Base-by-base conservation (phyloP, 495 filamentous ascomycete genomes). In the Daldinia vernicosa region DNA sequence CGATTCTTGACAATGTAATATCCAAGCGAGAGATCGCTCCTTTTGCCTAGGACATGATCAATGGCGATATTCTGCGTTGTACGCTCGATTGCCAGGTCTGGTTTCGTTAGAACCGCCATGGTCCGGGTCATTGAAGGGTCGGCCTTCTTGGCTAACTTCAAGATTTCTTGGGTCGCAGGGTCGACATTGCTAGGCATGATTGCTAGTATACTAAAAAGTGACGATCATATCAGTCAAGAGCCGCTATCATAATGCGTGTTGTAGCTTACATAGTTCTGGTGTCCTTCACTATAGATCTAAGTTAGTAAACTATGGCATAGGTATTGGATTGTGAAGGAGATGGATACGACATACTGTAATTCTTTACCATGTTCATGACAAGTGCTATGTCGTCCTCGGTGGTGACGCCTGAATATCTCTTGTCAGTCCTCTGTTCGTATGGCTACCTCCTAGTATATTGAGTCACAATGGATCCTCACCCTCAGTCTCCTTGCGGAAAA, bases 131-230 rank as follows among this genome's bases (percentile, higher is more conserved):
- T 85, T 4, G 75, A 57, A 0, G 76, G 74, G 68, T 90, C 87
- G 2, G 70, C 66, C 52, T 84, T 78, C 11, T 82, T 78, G 0
- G 88, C 85, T 56, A 89, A 71, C 57, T 79, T 74, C 79, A 90
- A 67, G 28, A 90, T 88, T 54, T 89, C 86, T 66, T 90, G 86
- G 0, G 83, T 89, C 0, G 86, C 87, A 39, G 86, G 81, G 43
- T 91, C 88, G 3, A 87, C 83, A 54, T 88, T 88, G 15, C 82
- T 83, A 0, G 86, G 86, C 12, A 89, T 78, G 8, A 89, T 87
- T 1, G 85, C 82, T 1, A 91, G 73, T 19, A 90, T 87, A 50
- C 88, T 82, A 7, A 1, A 51, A 8, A 51, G 17, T 19, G 24
- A 7, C 8, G 8, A n/a, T 6, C 6, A 12, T 39, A 45, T 74